Evolutionary conservation across 345 rosid genomes (phyloP).

Genomic region (Populus ilicifolia): DNA sequence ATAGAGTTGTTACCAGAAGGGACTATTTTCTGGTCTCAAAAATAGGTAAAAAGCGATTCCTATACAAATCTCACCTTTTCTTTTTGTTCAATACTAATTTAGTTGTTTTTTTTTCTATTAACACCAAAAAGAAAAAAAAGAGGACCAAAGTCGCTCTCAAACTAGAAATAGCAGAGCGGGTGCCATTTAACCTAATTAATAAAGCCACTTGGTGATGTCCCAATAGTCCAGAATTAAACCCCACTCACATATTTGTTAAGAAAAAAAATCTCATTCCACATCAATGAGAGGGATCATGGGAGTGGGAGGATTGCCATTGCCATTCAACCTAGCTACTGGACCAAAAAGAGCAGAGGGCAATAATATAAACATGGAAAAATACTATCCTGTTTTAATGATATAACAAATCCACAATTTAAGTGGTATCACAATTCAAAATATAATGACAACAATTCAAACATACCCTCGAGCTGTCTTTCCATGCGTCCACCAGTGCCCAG

Average conservation of each 20-base stretch:
- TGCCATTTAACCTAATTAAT: neutral
- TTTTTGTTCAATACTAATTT: neutral
- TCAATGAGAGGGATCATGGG: neutral
- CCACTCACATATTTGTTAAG: neutral
- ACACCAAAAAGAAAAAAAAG: neutral
- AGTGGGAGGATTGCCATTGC: neutral
- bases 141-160: neutral
- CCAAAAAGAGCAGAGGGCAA: neutral
- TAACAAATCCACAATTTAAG: neutral
- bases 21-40: neutral
- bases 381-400: neutral
- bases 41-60: neutral
- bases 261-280: neutral
- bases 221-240: neutral
- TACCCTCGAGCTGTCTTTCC: conserved; percentile 96
- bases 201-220: neutral
- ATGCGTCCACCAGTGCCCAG: conserved; percentile 98
- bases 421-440: neutral
- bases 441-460: conserved; percentile 3
- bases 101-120: neutral
- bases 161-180: neutral
- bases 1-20: neutral
- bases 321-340: neutral
- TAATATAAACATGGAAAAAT: neutral
- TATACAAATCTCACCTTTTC: neutral